Conservation (phyloP, 1,284 basidiomycete species). For the Ceratobasidium sp. region DNA sequence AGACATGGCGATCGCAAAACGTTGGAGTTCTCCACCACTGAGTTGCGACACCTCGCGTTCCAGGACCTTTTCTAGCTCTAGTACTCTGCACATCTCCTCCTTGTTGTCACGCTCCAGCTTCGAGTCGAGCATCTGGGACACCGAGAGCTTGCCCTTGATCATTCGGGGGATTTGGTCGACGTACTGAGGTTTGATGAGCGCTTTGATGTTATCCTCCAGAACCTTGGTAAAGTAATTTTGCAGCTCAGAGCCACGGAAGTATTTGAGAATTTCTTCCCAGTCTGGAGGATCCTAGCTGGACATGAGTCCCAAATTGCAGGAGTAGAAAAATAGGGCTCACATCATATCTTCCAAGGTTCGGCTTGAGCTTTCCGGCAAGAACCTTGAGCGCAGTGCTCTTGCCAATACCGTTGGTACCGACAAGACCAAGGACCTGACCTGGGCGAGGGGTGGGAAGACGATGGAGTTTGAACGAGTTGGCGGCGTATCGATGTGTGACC, state of each 20-base stretch:
- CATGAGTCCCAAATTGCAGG: not conserved
- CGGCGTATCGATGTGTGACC: slow-evolving; percentile 96
- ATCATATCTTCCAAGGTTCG: slow-evolving; percentile 88
- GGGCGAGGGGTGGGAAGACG: slow-evolving; percentile 93
- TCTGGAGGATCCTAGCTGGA: slow-evolving; percentile 83
- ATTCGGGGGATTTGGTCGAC: slow-evolving; percentile 97
- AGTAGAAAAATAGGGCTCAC: slow-evolving; percentile 57
- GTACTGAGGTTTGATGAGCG: slow-evolving; percentile 98
- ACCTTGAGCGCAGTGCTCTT: slow-evolving; percentile 97
- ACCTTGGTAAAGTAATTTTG: slow-evolving; percentile 99
- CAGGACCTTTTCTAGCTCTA: slow-evolving; percentile 86
- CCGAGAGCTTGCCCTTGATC: slow-evolving; percentile 88
- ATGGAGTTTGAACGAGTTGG: slow-evolving; percentile 98
- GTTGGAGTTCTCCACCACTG: slow-evolving; percentile 93
- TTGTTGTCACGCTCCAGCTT: slow-evolving; percentile 86
- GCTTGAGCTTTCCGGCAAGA: slow-evolving; percentile 93
- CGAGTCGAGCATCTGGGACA: slow-evolving; percentile 87
- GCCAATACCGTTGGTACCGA: slow-evolving; percentile 98
- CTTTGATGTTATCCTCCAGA: slow-evolving; percentile 96
- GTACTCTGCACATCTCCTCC: slow-evolving; percentile 76
- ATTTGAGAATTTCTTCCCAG: slow-evolving; percentile 96
- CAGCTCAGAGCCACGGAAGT: slow-evolving; percentile 95
- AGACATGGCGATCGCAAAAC: slow-evolving; percentile 94
- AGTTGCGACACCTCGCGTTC: slow-evolving; percentile 83
- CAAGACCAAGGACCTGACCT: slow-evolving; percentile 93